Percentiles rank a stretch among this genome's conserved stretches.
Evolutionary conservation across 192 early-diverging fungal species (phyloP).

Genomic region (Coemansia sp.): DNA sequence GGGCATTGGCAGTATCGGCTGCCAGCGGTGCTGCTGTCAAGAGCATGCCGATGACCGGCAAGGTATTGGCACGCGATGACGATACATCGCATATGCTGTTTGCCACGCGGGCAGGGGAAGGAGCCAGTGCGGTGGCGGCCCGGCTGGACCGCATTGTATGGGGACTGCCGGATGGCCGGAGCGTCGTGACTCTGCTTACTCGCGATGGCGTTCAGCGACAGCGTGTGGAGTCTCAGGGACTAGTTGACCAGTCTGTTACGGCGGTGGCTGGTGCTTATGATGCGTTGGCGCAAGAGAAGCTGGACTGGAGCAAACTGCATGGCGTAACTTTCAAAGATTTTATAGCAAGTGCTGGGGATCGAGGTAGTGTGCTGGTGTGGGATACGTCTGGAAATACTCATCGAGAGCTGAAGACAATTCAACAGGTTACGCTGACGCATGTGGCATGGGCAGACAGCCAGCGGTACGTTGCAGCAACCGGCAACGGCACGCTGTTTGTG

Average conservation of each 20-base stretch:
- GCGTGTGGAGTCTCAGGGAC: constrained; percentile 3
- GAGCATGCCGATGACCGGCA: constrained; percentile 17
- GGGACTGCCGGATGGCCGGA: constrained; percentile 23
- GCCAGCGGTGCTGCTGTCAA: constrained; percentile 1
- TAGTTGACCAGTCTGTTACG: constrained; percentile 6
- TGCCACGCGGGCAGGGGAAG: constrained; percentile 5
- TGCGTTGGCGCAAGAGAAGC: constrained; percentile 17
- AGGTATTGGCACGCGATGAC: constrained; percentile 25
- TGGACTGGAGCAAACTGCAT: constrained; percentile 12
- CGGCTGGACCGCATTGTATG: constrained; percentile 26
- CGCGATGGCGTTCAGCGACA: constrained; percentile 5
- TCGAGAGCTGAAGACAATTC: constrained; percentile 3
- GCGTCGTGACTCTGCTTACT: constrained; percentile 18
- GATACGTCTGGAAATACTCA: constrained; percentile 2
- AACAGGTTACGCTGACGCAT: constrained; percentile 4
- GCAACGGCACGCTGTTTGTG: constrained; percentile 13
- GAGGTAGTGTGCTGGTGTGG: constrained; percentile 36
- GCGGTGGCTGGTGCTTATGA: constrained; percentile 24
- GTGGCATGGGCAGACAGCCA: constrained; percentile 32
- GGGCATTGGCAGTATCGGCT: constrained; percentile 33
- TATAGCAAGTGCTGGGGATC: constrained; percentile 19
- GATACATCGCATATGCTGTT: constrained; percentile 15
- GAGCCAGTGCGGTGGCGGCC: constrained; percentile 14
- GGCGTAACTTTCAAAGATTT: not conserved
- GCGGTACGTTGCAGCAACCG: constrained; percentile 27